Conservation (phyloP, 495 filamentous ascomycete genomes). For the Melanomma pulvis-pyrius region DNA sequence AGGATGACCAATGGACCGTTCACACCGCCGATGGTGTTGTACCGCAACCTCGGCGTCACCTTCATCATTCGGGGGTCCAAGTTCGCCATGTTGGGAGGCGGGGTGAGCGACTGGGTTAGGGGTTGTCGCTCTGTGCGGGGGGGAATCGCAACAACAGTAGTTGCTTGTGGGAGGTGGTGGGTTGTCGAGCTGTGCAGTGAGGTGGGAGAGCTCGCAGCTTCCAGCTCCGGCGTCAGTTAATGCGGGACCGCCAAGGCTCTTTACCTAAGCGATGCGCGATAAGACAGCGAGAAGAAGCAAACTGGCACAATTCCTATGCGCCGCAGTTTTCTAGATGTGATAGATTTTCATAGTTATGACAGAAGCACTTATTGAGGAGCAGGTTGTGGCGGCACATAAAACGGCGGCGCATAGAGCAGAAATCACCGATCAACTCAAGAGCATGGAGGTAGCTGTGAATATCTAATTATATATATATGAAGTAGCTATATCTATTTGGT, state of each 20-base stretch:
- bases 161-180: constrained; percentile 11
- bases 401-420: not conserved
- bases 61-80: constrained; percentile 79
- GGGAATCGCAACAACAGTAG: not conserved
- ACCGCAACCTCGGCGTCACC: constrained; percentile 83
- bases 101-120: not conserved
- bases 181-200: constrained; percentile 23
- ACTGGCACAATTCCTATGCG: not conserved
- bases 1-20: constrained; percentile 97
- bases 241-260: not conserved
- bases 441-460: not conserved
- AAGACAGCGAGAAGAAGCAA: not conserved
- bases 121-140: not conserved
- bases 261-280: constrained; percentile 2
- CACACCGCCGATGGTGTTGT: constrained; percentile 98
- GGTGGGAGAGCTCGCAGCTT: constrained; percentile 10
- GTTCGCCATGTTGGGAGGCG: constrained; percentile 45
- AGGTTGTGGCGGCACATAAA: not conserved
- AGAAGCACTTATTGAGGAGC: not conserved
- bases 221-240: constrained; percentile 16
- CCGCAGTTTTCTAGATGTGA: too few species aligned
- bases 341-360: too few species aligned
- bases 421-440: not conserved
- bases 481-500: not conserved
- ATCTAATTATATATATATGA: not conserved